Conservation (phyloP, 2,329 filamentous ascomycete species). For the Acarospora socialis region DNA sequence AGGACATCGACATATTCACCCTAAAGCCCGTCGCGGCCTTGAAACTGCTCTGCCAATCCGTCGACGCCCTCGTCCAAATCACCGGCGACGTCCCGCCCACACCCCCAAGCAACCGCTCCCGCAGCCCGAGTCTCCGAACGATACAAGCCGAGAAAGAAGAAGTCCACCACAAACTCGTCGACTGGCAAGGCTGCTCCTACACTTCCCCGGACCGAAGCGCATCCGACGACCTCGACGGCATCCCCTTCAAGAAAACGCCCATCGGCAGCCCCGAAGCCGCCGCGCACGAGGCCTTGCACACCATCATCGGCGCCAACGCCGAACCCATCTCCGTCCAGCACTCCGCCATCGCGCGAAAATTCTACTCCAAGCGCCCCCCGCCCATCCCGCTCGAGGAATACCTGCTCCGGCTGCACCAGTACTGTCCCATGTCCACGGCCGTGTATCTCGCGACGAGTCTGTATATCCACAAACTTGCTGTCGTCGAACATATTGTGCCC, state of each 20-base stretch:
- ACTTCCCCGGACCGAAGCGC: constrained; percentile 23
- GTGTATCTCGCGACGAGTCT: constrained; percentile 82
- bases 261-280: constrained; percentile 37
- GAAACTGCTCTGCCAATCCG: constrained; percentile 57
- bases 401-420: constrained; percentile 70
- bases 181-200: constrained; percentile 24
- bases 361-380: constrained; percentile 79
- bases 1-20: constrained; percentile 52
- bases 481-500: constrained; percentile 59
- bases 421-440: constrained; percentile 84
- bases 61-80: constrained; percentile 37
- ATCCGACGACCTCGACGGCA: constrained; percentile 25
- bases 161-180: constrained; percentile 22
- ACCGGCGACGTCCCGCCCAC: constrained; percentile 61
- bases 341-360: constrained; percentile 75
- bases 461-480: constrained; percentile 73
- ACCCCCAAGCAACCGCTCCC: constrained; percentile 32
- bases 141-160: constrained; percentile 34
- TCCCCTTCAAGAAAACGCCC: constrained; percentile 20
- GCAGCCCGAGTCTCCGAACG: constrained; percentile 49
- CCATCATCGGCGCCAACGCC: constrained; percentile 47
- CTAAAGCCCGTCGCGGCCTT: constrained; percentile 62
- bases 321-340: constrained; percentile 66
- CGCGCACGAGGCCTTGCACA: constrained; percentile 28
- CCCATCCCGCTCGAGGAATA: constrained; percentile 75